Conservation (phyloP, 768 basidiomycete species). For the Arthromyces matolae region DNA sequence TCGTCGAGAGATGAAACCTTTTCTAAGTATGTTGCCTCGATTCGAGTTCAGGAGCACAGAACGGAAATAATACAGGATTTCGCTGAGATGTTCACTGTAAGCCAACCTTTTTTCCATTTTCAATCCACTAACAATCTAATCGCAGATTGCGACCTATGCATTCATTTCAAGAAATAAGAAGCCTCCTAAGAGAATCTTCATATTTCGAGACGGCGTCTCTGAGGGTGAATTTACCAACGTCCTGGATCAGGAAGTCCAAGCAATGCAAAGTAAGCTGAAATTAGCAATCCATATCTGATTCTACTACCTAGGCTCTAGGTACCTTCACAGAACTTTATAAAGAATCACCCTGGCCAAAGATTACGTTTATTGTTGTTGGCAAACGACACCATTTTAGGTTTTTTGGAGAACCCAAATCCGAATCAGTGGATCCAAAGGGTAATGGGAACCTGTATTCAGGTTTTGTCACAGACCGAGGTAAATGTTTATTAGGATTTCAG, state of each 20-base stretch:
- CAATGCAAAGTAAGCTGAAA: slow-evolving; percentile 18
- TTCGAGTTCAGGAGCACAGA: slow-evolving; percentile 29
- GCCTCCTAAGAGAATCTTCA: slow-evolving; percentile 17
- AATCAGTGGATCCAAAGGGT: slow-evolving; percentile 48
- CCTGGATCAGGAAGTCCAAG: slow-evolving; percentile 15
- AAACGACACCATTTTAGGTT: slow-evolving; percentile 52
- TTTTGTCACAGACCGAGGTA: slow-evolving; percentile 52
- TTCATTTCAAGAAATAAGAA: slow-evolving; percentile 7
- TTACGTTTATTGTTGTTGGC: slow-evolving; percentile 60
- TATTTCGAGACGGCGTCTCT: slow-evolving; percentile 32
- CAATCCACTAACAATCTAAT: background rate
- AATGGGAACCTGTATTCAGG: slow-evolving; percentile 52
- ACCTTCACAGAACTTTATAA: slow-evolving; percentile 35
- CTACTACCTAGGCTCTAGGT: background rate
- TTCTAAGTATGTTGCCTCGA: slow-evolving; percentile 53
- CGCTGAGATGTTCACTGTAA: slow-evolving; percentile 46
- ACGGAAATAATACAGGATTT: slow-evolving; percentile 36
- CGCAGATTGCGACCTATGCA: slow-evolving; percentile 13
- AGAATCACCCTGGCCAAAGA: slow-evolving; percentile 35
- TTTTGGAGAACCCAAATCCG: slow-evolving; percentile 43
- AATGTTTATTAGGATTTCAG: too few species aligned
- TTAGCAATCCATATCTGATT: too few species aligned
- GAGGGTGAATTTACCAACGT: slow-evolving; percentile 30
- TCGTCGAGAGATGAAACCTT: slow-evolving; percentile 50
- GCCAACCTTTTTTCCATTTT: background rate